Evolutionary conservation across 1,139 yeast genomes (phyloP).

Genomic region (Candida freyschussii): DNA sequence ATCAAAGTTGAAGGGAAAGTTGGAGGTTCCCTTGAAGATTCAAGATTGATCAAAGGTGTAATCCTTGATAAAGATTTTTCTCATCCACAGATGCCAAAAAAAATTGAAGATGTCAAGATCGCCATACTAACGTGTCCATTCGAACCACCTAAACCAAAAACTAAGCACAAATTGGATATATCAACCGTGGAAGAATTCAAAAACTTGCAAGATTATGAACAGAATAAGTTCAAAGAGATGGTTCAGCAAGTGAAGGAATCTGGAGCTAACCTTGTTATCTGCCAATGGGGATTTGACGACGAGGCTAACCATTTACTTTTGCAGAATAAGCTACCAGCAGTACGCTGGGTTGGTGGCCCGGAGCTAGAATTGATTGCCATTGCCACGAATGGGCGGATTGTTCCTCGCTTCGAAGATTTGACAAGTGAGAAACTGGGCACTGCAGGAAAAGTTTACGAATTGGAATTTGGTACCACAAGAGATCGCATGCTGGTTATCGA

Average conservation of each 20-base stretch:
- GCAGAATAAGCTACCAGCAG: slow-evolving; percentile 88
- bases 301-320: slow-evolving; percentile 93
- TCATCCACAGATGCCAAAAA: slow-evolving; percentile 96
- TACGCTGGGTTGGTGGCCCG: slow-evolving; percentile 99
- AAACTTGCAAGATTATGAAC: slow-evolving; percentile 87
- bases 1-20: slow-evolving; percentile 94
- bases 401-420: slow-evolving; percentile 94
- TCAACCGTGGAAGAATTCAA: slow-evolving; percentile 89
- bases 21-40: slow-evolving; percentile 89
- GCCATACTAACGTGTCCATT: slow-evolving; percentile 98
- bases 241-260: slow-evolving; percentile 77
- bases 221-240: slow-evolving; percentile 87
- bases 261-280: slow-evolving; percentile 94
- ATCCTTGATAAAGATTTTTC: slow-evolving; percentile 94
- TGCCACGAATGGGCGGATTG: slow-evolving; percentile 96
- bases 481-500: slow-evolving; percentile 95
- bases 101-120: slow-evolving; percentile 72
- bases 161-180: slow-evolving; percentile 94
- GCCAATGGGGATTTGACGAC: slow-evolving; percentile 99
- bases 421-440: slow-evolving; percentile 75
- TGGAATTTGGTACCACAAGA: slow-evolving; percentile 94
- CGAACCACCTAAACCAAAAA: slow-evolving; percentile 99
- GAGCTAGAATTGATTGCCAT: slow-evolving; percentile 94
- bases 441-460: slow-evolving; percentile 81
- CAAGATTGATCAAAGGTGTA: slow-evolving; percentile 82